phyloP scores from a whole-genome alignment of 257 asterid genomes.

The Nicotiana benthamiana region DNA sequence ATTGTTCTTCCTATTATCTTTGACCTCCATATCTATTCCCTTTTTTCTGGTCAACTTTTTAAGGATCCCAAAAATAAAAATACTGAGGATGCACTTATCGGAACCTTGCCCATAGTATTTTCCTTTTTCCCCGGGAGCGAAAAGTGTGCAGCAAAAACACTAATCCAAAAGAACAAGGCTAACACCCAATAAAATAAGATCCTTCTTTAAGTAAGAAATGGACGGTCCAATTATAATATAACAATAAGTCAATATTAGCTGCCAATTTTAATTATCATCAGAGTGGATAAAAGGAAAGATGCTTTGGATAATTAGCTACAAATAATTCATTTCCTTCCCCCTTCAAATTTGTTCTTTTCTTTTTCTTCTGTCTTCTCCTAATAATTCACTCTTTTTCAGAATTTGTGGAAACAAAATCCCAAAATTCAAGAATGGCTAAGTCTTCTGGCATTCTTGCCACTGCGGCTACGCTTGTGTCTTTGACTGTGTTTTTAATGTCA shows the following conservation, averaged over 20 bases:
- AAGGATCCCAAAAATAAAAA: no score
- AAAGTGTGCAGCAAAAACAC: neutral
- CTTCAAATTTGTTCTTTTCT: neutral
- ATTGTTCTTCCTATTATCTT: no score
- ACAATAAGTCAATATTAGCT: neutral
- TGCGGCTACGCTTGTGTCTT: neutral
- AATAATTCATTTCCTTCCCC: neutral
- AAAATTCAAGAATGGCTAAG: neutral
- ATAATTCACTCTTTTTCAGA: neutral
- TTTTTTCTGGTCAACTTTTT: no score
- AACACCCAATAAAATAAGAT: neutral
- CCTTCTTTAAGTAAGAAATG: neutral
- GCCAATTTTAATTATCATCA: neutral
- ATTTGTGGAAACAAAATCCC: neutral
- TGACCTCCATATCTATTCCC: neutral
- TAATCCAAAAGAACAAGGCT: neutral
- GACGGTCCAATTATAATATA: neutral
- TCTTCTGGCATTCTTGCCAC: neutral
- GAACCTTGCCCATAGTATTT: neutral
- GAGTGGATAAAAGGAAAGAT: neutral
- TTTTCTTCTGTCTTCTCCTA: no score
- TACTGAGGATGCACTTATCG: no score
- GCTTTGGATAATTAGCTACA: neutral
- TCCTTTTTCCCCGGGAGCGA: neutral
- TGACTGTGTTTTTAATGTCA: conserved; percentile 28